Percentiles rank a stretch among this genome's conserved stretches.
Conservation (phyloP, 2,329 filamentous ascomycete genomes). For the Chrysosporium queenslandicum region DNA sequence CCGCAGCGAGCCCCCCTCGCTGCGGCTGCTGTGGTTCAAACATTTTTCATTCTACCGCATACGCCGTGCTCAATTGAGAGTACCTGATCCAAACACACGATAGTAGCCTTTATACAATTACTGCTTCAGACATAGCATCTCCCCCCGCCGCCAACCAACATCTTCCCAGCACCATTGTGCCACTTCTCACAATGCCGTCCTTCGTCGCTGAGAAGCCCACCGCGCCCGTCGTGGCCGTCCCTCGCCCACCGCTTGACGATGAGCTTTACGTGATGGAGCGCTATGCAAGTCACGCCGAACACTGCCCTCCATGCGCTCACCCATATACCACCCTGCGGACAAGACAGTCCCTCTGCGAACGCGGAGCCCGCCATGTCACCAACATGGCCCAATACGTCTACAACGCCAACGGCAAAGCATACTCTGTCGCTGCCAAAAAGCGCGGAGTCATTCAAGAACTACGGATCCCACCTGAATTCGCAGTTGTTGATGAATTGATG, state of each 20-base stretch:
- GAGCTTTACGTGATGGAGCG: slow-evolving; percentile 29
- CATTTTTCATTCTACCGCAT: background rate
- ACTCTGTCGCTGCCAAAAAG: slow-evolving; percentile 36
- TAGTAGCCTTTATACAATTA: background rate
- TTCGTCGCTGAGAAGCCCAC: slow-evolving; percentile 17
- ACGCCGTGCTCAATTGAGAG: background rate
- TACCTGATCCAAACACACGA: background rate
- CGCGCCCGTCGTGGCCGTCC: slow-evolving; percentile 15
- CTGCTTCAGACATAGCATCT: background rate
- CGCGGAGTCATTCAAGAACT: slow-evolving; percentile 31
- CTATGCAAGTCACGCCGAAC: slow-evolving; percentile 28
- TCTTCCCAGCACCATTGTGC: background rate
- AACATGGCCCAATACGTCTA: slow-evolving; percentile 31
- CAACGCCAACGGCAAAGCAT: slow-evolving; percentile 29
- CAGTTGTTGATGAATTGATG: slow-evolving; percentile 31
- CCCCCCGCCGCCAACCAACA: background rate
- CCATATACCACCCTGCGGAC: slow-evolving; percentile 24
- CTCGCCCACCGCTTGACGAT: slow-evolving; percentile 23
- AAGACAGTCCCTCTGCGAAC: slow-evolving; percentile 27
- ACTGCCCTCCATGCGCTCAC: slow-evolving; percentile 26
- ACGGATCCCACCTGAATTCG: slow-evolving; percentile 33
- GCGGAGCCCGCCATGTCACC: slow-evolving; percentile 26
- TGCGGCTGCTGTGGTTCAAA: background rate
- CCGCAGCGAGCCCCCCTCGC: background rate
- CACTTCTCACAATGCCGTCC: slow-evolving; percentile 38